Base-by-base conservation (phyloP, 116 monocot genomes). In the Trichopus zeylanicus region DNA sequence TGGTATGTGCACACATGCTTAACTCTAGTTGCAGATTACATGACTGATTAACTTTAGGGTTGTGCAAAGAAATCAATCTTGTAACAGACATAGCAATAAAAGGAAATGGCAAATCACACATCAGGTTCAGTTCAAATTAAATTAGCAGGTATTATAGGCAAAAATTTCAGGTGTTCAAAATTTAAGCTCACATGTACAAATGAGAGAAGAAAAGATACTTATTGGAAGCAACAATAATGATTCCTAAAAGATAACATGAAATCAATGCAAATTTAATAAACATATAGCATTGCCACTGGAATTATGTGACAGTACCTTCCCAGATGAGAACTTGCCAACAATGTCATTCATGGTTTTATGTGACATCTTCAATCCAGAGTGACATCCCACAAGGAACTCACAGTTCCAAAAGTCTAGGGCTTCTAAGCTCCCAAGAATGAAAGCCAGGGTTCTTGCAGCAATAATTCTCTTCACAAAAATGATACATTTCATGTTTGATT, bases 391-490 rank as follows among this genome's bases (percentile, higher is more conserved):
- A 68, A 97, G 87, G 31, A 81, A 91, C 54, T 84, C 81, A 60
- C 90, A 84, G 64, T 82, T 87, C 91, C 84, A 97, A 71, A 75
- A 81, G 6, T 80, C 73, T 39, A 87, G 69, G 67, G 29, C 46
- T 54, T 79, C 68, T 55, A 97, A 55, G 7, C 64, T 84, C 47
- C 67, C 61, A 37, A 97, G 70, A 73, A 91, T 79, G 34, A 52
- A 59, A 53, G 84, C 70, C 49, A 97, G 61, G 25, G 81, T 60
- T 70, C 73, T 84, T 59, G 84, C 97, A 62, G 78, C 73, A 34
- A 87, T 70, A 18, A 78, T 84, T 75, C 97, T 78, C 74, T 84
- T 91, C 59, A 87, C 97, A 84, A 97, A 97, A 42, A 97, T 60
- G 47, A 97, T 91, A 31, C 97, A 97, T 59, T 79, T 97, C 29